phyloP scores from a whole-genome alignment of 495 filamentous ascomycete genomes.

The Gamarada debralockiae region DNA sequence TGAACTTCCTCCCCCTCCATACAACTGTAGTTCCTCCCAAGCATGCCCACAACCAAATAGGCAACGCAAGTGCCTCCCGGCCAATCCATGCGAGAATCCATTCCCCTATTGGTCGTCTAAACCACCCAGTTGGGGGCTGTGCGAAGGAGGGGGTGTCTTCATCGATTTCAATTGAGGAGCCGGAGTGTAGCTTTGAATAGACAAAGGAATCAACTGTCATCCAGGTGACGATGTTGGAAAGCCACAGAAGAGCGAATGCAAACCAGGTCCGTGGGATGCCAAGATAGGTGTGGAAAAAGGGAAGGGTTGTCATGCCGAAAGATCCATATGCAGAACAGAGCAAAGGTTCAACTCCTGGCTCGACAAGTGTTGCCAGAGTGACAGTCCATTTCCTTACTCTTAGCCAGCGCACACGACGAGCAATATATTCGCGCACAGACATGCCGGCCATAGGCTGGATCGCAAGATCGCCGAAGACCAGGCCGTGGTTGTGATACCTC shows the following conservation, averaged over 20 bases:
- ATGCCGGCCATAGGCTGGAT: constrained; percentile 86
- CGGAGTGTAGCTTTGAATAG: constrained; percentile 69
- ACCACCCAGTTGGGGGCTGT: constrained; percentile 37
- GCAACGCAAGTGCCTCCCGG: constrained; percentile 74
- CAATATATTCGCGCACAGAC: constrained; percentile 74
- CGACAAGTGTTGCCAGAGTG: constrained; percentile 81
- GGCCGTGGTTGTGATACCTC: constrained; percentile 69
- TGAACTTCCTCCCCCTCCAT: constrained; percentile 82
- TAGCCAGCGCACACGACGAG: constrained; percentile 84
- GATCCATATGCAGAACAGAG: constrained; percentile 76
- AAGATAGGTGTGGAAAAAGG: constrained; percentile 50
- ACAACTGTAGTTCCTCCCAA: constrained; percentile 76
- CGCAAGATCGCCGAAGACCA: constrained; percentile 81
- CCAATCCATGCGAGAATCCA: constrained; percentile 87
- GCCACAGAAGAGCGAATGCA: constrained; percentile 62
- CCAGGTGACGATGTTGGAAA: constrained; percentile 65
- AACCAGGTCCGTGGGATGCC: constrained; percentile 65
- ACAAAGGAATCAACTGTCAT: constrained; percentile 67
- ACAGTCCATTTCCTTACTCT: constrained; percentile 95
- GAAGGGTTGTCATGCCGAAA: constrained; percentile 71
- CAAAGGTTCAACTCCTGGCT: constrained; percentile 89
- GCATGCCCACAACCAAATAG: constrained; percentile 85
- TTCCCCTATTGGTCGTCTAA: constrained; percentile 53
- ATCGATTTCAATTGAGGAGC: constrained; percentile 65
- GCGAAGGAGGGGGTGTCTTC: constrained; percentile 71